Base-by-base conservation (phyloP, 805 yeast species). In the Pichia pseudocactophila region DNA sequence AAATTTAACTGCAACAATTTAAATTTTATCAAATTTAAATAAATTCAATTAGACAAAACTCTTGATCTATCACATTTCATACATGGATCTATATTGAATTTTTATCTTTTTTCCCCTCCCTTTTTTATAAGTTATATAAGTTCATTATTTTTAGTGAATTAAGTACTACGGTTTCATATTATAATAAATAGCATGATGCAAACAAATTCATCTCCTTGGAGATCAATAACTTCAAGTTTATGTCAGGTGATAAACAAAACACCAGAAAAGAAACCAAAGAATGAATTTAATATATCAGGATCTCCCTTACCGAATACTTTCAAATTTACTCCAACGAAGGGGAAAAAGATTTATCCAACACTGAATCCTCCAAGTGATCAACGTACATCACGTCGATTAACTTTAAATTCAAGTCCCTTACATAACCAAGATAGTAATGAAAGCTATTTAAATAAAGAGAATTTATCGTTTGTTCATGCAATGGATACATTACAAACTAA, bases 401-500 rank as follows among this genome's bases (percentile, higher is more conserved):
- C 25, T 8, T 15, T 32, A 17, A 34, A 34, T 13, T 37, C 40
- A 15, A 40, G 36, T 37, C 35, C 41, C 7, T 20, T 43, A 18
- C 52, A 53, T 17, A 53, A 45, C 18, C 30, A 37, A 9, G 50
- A 51, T 3, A 45, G 46, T 16, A 56, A 58, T 42, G 52, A 50
- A 11, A 57, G 61, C 38, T 61, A 61, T 30, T 53, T 55, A 7
- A 57, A 57, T 20, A 57, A 55, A 34, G 61, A 55, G n/a, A 56
- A 56, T 34, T 40, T 50, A 10, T 50, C 56, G 1, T 60, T 61
- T 44, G 39, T 50, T 3, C 44, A 35, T 20, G 63, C 57, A 35
- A 55, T 58, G 61, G 59, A 61, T 28, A 48, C 49, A n/a, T 40
- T 74, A 59, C 61, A 69, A 39, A 59, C 64, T 15, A 66, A 66